Base-by-base conservation (phyloP, 768 basidiomycete genomes). In the Tulasnella sp. region DNA sequence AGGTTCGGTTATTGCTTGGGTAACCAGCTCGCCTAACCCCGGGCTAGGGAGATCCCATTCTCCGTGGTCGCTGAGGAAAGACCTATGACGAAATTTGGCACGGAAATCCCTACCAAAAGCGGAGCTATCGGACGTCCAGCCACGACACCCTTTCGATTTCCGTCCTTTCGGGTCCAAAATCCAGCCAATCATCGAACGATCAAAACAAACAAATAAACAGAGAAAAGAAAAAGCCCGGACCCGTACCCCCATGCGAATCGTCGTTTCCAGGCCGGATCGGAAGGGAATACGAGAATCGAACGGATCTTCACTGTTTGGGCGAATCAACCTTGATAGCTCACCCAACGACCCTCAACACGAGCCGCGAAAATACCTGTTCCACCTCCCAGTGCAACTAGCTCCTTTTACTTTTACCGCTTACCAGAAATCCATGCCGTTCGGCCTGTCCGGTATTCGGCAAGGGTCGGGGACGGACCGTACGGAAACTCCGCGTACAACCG, bases 111-210 rank as follows among this genome's bases (percentile, higher is more conserved):
- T n/a, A 52, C 52, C 52, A 68, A 68, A 68, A 7, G 62, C 62
- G 62, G 62, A 24, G 62, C 62, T 68, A 68, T 68, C 62, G 62
- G 62, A 68, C 62, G 62, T 68, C 34, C 62, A 68, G 62, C 62
- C 62, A 68, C 31, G 16, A 58, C n/a, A 58, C 27, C 62, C 27
- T 14, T 12, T 36, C 62, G 16, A 34, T 52, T 52, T 52, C 62
- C 62, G 34, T 68, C 27, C 34, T 68, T 68, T 68, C 34, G 62
- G 62, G 7, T 68, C 16, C 62, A 36, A 68, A 68, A 68, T 31
- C 27, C 62, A 27, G 62, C 62, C 62, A 68, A 68, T 68, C 62
- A 68, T 68, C 62, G 27, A 24, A 36, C 31, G 62, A 31, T 68
- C 62, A 36, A 31, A 68, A 68, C 31, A 68, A 68, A 68, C 62